phyloP scores from a whole-genome alignment of 129 eudicot genomes.

The Kitagawia praeruptora region DNA sequence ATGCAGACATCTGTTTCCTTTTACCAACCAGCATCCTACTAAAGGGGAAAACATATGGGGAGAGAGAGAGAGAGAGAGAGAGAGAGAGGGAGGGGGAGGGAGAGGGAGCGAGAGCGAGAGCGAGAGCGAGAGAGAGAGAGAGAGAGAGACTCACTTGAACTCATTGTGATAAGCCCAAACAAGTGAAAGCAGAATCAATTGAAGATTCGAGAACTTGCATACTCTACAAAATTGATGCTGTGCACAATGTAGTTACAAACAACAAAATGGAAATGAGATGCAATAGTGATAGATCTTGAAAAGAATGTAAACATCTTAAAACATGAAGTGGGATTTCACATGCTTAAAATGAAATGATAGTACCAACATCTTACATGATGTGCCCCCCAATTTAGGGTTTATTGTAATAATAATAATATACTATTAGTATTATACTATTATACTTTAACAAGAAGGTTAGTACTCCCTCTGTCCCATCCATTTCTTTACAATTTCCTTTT shows the following conservation, averaged over 20 bases:
- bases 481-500: too few species aligned
- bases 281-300: constrained; percentile 9
- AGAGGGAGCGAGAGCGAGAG: background rate
- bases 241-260: constrained; percentile 7
- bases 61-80: background rate
- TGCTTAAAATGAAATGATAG: constrained; percentile 8
- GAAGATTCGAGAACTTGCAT: constrained; percentile 2
- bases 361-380: constrained; percentile 10
- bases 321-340: constrained; percentile 1
- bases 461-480: too few species aligned
- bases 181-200: background rate
- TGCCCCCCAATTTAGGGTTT: constrained; percentile 12
- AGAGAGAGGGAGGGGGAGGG: background rate
- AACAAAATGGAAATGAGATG: background rate
- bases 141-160: background rate
- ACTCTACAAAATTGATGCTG: constrained; percentile 2
- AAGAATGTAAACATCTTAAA: background rate
- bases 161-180: background rate
- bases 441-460: background rate
- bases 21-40: background rate
- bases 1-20: background rate
- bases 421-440: background rate
- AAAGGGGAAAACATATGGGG: background rate
- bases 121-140: background rate
- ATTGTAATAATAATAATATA: background rate